Percentiles rank a stretch among this genome's conserved stretches.
Conservation (phyloP, 1,284 basidiomycete species). For the Trichosporon sp. region DNA sequence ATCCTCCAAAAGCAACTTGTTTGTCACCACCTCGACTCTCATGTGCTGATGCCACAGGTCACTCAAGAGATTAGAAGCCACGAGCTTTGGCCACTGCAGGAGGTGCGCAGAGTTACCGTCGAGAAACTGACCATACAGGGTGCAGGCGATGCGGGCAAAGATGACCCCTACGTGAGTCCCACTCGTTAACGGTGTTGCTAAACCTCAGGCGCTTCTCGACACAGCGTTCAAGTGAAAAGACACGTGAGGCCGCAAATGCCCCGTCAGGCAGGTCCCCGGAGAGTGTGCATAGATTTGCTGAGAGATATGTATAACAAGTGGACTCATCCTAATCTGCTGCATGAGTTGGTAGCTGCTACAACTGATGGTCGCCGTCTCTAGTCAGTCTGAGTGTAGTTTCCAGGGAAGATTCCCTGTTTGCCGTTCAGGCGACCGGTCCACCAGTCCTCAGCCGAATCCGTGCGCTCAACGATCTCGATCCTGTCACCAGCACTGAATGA, state of each 20-base stretch:
- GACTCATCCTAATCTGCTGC: background rate
- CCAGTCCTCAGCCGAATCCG: constrained; percentile 87
- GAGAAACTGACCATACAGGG: background rate
- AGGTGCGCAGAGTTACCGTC: background rate
- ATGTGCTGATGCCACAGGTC: background rate
- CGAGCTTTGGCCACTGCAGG: background rate
- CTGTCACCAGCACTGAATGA: constrained; percentile 86
- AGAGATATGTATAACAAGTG: too few relatives aligned
- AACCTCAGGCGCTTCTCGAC: background rate
- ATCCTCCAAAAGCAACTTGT: background rate
- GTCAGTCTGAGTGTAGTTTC: constrained; percentile 54
- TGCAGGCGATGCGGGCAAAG: background rate
- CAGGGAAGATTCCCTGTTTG: constrained; percentile 86
- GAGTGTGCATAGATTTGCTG: background rate
- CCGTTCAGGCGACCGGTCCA: constrained; percentile 92
- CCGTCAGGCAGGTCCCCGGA: background rate
- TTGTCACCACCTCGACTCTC: background rate
- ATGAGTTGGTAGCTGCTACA: background rate
- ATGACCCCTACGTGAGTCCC: constrained; percentile 8
- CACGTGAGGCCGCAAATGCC: background rate
- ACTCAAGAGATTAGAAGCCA: background rate
- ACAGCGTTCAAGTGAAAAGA: background rate
- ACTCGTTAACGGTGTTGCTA: background rate
- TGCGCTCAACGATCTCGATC: constrained; percentile 86
- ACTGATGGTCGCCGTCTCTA: background rate